Conservation (phyloP, 768 basidiomycete species). For the Multifurca ochricompacta region DNA sequence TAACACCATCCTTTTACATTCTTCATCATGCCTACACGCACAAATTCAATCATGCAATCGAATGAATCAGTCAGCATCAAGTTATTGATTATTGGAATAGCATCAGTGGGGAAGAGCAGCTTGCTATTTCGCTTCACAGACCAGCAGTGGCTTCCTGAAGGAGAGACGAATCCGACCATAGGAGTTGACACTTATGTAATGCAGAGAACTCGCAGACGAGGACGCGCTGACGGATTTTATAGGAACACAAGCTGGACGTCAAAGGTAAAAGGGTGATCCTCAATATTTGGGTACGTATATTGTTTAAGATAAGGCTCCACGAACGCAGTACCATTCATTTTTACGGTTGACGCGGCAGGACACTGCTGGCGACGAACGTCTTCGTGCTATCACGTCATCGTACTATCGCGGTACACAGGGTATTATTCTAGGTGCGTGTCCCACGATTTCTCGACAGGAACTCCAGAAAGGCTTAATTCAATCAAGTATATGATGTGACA, state of each 20-base stretch:
- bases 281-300: constrained; percentile 79
- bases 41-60: not conserved
- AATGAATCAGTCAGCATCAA: constrained; percentile 59
- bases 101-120: constrained; percentile 87
- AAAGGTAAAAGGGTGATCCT: constrained; percentile 81
- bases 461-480: not conserved
- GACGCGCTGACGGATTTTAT: not conserved
- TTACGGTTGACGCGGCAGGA: constrained; percentile 46
- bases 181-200: constrained; percentile 74
- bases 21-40: not conserved
- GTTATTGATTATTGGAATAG: constrained; percentile 74
- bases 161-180: constrained; percentile 80
- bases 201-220: constrained; percentile 24
- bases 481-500: constrained; percentile 85
- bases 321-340: not conserved
- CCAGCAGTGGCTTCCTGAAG: constrained; percentile 87
- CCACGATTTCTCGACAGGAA: not conserved
- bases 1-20: not conserved
- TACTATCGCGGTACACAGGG: constrained; percentile 90
- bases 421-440: constrained; percentile 56
- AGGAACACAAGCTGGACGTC: constrained; percentile 84
- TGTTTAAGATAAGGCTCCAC: not conserved
- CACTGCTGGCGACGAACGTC: constrained; percentile 93
- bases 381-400: constrained; percentile 87
- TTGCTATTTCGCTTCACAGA: constrained; percentile 90